Conservation (phyloP, 2,329 filamentous ascomycete genomes). For the Ophioceras dolichostomum region DNA sequence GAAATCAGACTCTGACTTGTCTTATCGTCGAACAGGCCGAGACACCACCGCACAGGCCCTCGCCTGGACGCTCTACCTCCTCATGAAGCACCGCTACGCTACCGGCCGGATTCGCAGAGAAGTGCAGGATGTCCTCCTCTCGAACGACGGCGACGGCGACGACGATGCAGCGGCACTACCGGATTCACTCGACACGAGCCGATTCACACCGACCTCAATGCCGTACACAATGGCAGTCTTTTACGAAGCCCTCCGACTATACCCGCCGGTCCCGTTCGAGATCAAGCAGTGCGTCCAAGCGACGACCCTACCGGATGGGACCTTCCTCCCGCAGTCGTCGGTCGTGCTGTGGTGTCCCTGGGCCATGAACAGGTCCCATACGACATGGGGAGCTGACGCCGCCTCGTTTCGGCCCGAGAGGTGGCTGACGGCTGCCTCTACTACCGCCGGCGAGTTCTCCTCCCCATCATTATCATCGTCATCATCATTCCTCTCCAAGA, state of each 20-base stretch:
- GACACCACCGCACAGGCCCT: conserved; percentile 54
- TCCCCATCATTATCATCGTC: too few relatives aligned
- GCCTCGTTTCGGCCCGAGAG: conserved; percentile 42
- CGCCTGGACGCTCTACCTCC: conserved; percentile 50
- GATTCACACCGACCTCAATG: conserved; percentile 27
- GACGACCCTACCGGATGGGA: conserved; percentile 47
- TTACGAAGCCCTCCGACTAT: conserved; percentile 48
- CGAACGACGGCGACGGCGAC: conserved; percentile 5
- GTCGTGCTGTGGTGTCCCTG: conserved; percentile 53
- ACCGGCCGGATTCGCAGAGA: conserved; percentile 29
- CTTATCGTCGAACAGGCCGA: conserved; percentile 23
- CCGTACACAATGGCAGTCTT: conserved; percentile 50
- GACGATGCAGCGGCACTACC: conserved; percentile 5
- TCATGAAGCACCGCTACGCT: conserved; percentile 36
- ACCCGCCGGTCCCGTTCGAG: conserved; percentile 54
- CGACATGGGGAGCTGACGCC: conserved; percentile 45
- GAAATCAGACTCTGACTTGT: neutral
- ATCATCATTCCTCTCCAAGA: conserved; percentile 17
- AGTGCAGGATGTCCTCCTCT: conserved; percentile 15
- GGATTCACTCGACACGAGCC: conserved; percentile 14
- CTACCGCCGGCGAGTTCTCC: neutral
- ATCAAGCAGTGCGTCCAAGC: conserved; percentile 44
- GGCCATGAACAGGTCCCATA: conserved; percentile 46
- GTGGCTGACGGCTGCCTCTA: conserved; percentile 27
- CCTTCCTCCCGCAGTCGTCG: conserved; percentile 37